Evolutionary conservation across 306 rosid species (phyloP), one percentile per base, ranked within the genome.

Genomic region (Ammopiptanthus mongolicus): DNA sequence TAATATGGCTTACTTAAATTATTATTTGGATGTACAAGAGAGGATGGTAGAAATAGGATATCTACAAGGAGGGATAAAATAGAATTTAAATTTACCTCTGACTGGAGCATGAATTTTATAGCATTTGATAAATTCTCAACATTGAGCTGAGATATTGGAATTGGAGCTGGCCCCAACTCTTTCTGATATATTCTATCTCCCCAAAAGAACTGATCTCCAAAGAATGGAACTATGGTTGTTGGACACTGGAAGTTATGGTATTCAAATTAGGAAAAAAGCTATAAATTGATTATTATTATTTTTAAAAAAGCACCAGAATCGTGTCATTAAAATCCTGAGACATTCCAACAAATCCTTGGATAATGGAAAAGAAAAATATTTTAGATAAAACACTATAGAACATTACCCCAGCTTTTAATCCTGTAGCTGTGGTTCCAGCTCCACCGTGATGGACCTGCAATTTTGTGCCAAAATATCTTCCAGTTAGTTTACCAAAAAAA

Each of bases 401-500:
- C 75, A 61, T 76, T 95, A 95, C 99, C 97, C 96, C 97, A 2
- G 99, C 96, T 85, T 71, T 92, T 61, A 95, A 83, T 81, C 97
- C 99, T 23, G 99, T 88, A 65, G 97, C 96, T 0, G 99, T 92
- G 60, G 99, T 95, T 73, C 99, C 99, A 21, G 99, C 97, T 71
- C 99, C 99, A 28, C 99, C 99, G 41, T 95, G 99, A 86, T 95
- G 99, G 72, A 95, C 97, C 98, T 91, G 91, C 91, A 87, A 64
- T 42, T 68, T 29, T 72, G 18, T 11, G 50, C 53, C 75, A 57
- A 64, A 48, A 47, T 23, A 65, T 56, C 34, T 77, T 65, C 56
- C 9, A 65, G 73, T 77, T 39, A 82, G 50, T 13, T 44, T 13
- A 13, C 11, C 11, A 36, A 36, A 36, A 0, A 36, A 6, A 36